Evolutionary conservation across 805 yeast genomes (phyloP).

Genomic region (Starmerella apicola): DNA sequence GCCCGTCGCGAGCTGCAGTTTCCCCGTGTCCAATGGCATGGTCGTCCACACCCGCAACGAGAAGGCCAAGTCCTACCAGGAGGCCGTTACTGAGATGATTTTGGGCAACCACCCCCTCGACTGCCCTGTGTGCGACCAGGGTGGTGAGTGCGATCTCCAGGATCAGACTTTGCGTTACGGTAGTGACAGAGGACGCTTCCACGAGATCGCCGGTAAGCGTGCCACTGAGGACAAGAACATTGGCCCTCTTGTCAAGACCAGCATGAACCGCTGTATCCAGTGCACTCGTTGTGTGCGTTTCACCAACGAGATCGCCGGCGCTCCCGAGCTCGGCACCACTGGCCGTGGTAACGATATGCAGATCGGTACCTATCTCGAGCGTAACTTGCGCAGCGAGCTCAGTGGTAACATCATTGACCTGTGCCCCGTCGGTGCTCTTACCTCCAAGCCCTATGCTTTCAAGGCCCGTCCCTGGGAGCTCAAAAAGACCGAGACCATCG

Average conservation of each 20-base stretch:
- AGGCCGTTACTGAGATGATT: constrained; percentile 81
- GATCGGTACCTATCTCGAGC: constrained; percentile 78
- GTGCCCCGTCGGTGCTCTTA: constrained; percentile 87
- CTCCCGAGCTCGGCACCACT: constrained; percentile 77
- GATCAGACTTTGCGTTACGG: constrained; percentile 79
- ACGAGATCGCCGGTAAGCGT: constrained; percentile 71
- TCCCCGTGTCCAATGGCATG: constrained; percentile 87
- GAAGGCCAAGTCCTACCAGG: constrained; percentile 70
- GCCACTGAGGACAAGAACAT: constrained; percentile 84
- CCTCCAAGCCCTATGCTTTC: constrained; percentile 85
- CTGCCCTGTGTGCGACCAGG: constrained; percentile 89
- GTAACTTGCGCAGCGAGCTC: constrained; percentile 72
- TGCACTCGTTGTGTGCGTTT: constrained; percentile 86
- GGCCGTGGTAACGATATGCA: constrained; percentile 91
- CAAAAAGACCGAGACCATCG: constrained; percentile 76
- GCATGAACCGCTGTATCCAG: constrained; percentile 87
- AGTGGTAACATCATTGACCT: constrained; percentile 78
- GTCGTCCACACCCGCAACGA: constrained; percentile 69
- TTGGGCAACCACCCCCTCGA: constrained; percentile 83
- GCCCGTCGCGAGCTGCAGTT: constrained; percentile 81
- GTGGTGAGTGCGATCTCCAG: constrained; percentile 88
- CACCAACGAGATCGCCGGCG: constrained; percentile 84
- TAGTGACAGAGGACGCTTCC: constrained; percentile 72
- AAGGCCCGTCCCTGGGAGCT: constrained; percentile 89
- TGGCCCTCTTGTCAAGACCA: constrained; percentile 80